Base-by-base conservation (phyloP, 257 asterid genomes). In the Gentiana macrophylla region DNA sequence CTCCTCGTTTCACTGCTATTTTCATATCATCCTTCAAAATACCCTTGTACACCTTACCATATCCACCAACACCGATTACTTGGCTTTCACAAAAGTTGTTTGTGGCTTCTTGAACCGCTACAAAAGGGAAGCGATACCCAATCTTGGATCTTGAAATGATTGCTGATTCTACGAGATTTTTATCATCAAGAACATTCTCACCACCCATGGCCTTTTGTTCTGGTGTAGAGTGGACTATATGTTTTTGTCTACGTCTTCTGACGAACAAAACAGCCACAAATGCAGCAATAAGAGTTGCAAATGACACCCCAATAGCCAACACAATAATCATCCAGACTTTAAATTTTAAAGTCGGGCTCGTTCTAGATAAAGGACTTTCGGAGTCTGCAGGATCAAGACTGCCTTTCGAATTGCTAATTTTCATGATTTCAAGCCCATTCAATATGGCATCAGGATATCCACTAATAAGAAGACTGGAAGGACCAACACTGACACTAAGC, bases 391-490 rank as follows among this genome's bases (percentile, higher is more conserved):
- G 68, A 52, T 49, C 81, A 52, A 76, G 69, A 57, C 81, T 72
- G 56, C 38, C 37, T 52, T 44, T 48, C 5, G 67, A 35, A 59
- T 55, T 72, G 69, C 81, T 76, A 15, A 76, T 62, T 68, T 72
- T 76, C 78, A 76, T 72, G 63, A 76, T 69, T 56, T 76, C 81
- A n/a, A 76, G 68, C 15, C 81, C 81, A 56, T 72, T 76, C 8
- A 76, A 61, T 54, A 72, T 45, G 10, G 63, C 73, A 38, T 71
- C 72, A 1, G 81, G 75, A 8, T 36, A 52, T 7, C 57, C 55
- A 43, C 52, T 62, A 24, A 24, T 24, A 36, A 8, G 3, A 15
- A 59, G 35, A 48, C 41, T 53, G 0, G 77, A 48, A 15, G 77
- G 61, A 44, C 77, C 80, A 61, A 75, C 41, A 36, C 70, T 71